Conservation (phyloP, 164 flowering plant genomes). For the Aristolochia fimbriata region DNA sequence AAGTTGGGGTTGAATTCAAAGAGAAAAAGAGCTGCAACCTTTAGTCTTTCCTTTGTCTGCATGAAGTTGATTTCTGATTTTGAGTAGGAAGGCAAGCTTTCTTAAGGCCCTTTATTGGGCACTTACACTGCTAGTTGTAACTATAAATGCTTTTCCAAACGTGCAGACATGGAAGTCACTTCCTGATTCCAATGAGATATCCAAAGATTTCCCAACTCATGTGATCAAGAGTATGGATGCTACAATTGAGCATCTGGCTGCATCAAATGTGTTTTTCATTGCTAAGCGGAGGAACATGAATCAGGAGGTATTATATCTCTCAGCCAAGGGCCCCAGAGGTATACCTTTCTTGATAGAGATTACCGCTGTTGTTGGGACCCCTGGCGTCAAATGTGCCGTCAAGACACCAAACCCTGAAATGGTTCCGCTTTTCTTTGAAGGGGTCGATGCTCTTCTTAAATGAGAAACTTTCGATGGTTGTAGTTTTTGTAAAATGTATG, state of each 20-base stretch:
- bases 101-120: too few species aligned
- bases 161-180: constrained; percentile 93
- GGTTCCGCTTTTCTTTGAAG: constrained; percentile 91
- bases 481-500: constrained; percentile 8
- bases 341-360: constrained; percentile 81
- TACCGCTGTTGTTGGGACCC: constrained; percentile 54
- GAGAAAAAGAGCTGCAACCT: too few species aligned
- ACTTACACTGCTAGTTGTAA: too few species aligned
- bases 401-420: constrained; percentile 86
- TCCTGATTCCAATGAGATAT: constrained; percentile 84
- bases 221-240: constrained; percentile 59
- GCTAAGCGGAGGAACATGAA: constrained; percentile 86
- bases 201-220: constrained; percentile 51
- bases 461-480: background rate
- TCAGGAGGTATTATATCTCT: constrained; percentile 86
- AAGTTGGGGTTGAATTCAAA: too few species aligned
- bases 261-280: constrained; percentile 83
- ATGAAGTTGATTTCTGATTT: too few species aligned
- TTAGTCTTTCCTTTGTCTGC: too few species aligned
- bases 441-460: constrained; percentile 59
- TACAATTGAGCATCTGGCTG: constrained; percentile 57
- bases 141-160: background rate
- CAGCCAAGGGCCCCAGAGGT: constrained; percentile 66
- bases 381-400: constrained; percentile 80
- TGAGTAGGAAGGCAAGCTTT: too few species aligned